phyloP scores from a whole-genome alignment of 768 basidiomycete genomes.

The Cyclocybe cylindracea region DNA sequence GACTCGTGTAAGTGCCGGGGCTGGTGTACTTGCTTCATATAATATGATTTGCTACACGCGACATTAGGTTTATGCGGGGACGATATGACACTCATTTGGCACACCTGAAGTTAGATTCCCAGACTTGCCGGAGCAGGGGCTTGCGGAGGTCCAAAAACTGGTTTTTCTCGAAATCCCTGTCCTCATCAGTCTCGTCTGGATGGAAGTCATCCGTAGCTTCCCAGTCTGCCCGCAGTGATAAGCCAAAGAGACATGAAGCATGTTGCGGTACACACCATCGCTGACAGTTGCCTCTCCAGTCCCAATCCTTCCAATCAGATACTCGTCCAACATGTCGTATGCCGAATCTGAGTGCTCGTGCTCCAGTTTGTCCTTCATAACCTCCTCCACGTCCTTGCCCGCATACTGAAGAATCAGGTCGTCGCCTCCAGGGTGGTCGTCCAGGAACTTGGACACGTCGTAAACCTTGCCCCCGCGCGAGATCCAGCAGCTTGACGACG shows the following conservation, averaged over 20 bases:
- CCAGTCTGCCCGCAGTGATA: conserved; percentile 60
- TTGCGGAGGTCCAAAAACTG: conserved; percentile 89
- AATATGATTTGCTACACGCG: conserved; percentile 80
- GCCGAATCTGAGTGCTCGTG: conserved; percentile 93
- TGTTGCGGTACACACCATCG: conserved; percentile 58
- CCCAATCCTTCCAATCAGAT: conserved; percentile 81
- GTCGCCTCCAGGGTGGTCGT: conserved; percentile 95
- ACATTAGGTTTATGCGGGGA: neutral
- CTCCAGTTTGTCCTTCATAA: conserved; percentile 79
- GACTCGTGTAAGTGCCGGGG: conserved; percentile 84
- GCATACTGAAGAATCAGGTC: conserved; percentile 84
- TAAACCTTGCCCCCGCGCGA: conserved; percentile 82
- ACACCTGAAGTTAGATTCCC: conserved; percentile 82
- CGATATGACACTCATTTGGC: conserved; percentile 16
- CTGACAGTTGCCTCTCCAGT: conserved; percentile 71
- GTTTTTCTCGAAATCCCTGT: conserved; percentile 83
- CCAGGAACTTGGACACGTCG: conserved; percentile 81
- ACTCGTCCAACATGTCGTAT: conserved; percentile 90
- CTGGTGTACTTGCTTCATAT: conserved; percentile 95
- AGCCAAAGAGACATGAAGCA: conserved; percentile 2
- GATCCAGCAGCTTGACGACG: conserved; percentile 75
- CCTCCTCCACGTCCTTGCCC: conserved; percentile 76
- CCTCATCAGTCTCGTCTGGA: conserved; percentile 85
- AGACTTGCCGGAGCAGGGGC: conserved; percentile 85
- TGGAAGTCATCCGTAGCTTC: conserved; percentile 88